These are phyloP conservation scores for Fusarium sp. DNA, from an alignment of 2,329 filamentous ascomycete species.

Conservation along the genomic window DNA sequence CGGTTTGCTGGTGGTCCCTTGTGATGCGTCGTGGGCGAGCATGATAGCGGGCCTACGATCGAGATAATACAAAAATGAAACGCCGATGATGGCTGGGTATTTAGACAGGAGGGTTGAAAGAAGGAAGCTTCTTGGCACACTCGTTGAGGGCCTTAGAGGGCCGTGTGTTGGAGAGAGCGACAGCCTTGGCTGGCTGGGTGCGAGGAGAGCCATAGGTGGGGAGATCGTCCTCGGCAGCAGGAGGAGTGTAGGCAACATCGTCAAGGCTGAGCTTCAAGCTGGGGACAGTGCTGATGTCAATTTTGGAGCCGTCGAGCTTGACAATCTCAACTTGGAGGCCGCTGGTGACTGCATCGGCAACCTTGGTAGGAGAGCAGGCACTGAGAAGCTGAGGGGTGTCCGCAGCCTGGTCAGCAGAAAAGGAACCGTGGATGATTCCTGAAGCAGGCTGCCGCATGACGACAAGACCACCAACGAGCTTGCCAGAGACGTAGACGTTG, in stretches of 20 bases:
- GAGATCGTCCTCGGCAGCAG: conserved; percentile 46
- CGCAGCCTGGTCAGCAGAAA: conserved; percentile 72
- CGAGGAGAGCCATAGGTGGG: conserved; percentile 46
- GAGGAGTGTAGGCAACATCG: conserved; percentile 49
- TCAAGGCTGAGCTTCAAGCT: conserved; percentile 54
- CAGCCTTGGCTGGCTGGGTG: conserved; percentile 37
- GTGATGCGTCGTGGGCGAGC: conserved; percentile 11
- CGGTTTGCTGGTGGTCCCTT: conserved; percentile 43
- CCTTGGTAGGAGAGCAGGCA: conserved; percentile 37
- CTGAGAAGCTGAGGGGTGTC: conserved; percentile 66
- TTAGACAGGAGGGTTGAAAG: conserved; percentile 38
- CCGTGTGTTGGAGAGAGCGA: conserved; percentile 31
- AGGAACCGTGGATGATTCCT: conserved; percentile 52
- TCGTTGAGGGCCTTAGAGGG: conserved; percentile 41
- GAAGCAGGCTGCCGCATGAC: conserved; percentile 54
- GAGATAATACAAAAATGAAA: conserved; percentile 34
- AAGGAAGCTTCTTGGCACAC: conserved; percentile 37
- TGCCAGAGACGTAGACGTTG: conserved; percentile 52
- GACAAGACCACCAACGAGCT: conserved; percentile 53
- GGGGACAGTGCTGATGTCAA: conserved; percentile 52
- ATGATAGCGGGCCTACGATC: conserved; percentile 1
- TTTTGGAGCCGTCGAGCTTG: conserved; percentile 55
- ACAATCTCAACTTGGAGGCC: conserved; percentile 53
- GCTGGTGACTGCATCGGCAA: conserved; percentile 46
- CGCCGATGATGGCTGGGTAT: conserved; percentile 12